These are phyloP conservation scores for Xylariaceae sp. DNA, from an alignment of 2,329 filamentous ascomycete genomes.

Conservation along the genomic window DNA sequence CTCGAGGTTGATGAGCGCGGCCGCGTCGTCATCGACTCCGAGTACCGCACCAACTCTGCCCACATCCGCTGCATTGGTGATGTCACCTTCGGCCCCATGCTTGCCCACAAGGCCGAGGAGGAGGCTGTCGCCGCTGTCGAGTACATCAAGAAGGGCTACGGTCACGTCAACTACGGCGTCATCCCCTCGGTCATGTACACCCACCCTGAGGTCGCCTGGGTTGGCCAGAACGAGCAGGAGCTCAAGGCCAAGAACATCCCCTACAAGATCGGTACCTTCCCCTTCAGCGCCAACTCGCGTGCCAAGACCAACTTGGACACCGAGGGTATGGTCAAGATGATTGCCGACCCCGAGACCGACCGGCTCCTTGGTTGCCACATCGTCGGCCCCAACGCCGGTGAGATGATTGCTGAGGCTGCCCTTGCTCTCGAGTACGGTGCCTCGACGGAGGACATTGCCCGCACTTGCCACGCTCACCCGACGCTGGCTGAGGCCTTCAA, in stretches of 20 bases:
- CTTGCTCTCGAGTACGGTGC: constrained; percentile 95
- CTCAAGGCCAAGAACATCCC: constrained; percentile 84
- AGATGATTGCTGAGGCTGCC: constrained; percentile 98
- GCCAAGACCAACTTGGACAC: constrained; percentile 98
- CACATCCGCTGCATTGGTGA: constrained; percentile 97
- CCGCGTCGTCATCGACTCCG: constrained; percentile 93
- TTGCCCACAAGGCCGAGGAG: constrained; percentile 98
- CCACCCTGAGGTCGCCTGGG: constrained; percentile 96
- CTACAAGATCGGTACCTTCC: constrained; percentile 91
- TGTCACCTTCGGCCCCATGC: constrained; percentile 95
- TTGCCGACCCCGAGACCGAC: constrained; percentile 94
- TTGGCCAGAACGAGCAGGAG: constrained; percentile 95
- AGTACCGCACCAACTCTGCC: constrained; percentile 95
- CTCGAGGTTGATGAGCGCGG: constrained; percentile 89
- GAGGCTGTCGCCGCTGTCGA: constrained; percentile 92
- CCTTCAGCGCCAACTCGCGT: constrained; percentile 95
- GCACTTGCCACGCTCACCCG: constrained; percentile 95
- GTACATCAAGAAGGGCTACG: constrained; percentile 96
- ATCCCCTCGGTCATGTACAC: constrained; percentile 99
- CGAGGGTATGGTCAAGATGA: constrained; percentile 94
- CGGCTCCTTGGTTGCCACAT: constrained; percentile 94
- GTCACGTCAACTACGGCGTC: constrained; percentile 97
- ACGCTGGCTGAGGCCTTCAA: constrained; percentile 97
- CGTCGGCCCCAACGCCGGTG: constrained; percentile 88
- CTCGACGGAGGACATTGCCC: constrained; percentile 86